phyloP scores from a whole-genome alignment of 768 basidiomycete species.

The Neoboletus magnificus region DNA sequence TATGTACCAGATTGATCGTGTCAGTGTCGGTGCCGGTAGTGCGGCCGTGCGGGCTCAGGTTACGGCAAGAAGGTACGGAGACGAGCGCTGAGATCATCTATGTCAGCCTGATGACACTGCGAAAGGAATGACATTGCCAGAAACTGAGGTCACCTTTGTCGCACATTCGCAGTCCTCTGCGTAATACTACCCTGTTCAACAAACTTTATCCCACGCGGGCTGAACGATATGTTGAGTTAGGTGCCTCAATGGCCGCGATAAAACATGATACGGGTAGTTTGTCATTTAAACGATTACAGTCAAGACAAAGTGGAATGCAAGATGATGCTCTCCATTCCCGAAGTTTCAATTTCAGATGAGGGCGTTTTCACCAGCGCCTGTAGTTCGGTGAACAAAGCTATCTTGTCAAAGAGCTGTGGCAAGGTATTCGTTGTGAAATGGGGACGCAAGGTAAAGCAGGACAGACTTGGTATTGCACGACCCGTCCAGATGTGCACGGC shows the following conservation, averaged over 20 bases:
- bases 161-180: neutral
- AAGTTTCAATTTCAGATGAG: conserved; percentile 11
- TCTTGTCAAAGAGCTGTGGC: conserved; percentile 43
- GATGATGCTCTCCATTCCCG: conserved; percentile 1
- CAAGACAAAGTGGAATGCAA: conserved; percentile 2
- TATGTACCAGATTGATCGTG: neutral
- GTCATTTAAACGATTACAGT: neutral
- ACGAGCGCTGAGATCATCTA: neutral
- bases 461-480: conserved; percentile 67
- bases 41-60: neutral
- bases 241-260: neutral
- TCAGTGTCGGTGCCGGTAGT: neutral
- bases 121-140: neutral
- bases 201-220: neutral
- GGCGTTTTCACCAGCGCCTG: conserved; percentile 25
- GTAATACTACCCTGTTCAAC: neutral
- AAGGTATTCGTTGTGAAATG: neutral
- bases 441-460: neutral
- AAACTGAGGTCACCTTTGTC: neutral
- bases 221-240: too few relatives aligned
- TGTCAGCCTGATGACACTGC: neutral
- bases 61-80: too few relatives aligned
- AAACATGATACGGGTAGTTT: too few relatives aligned
- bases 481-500: conserved; percentile 74
- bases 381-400: conserved; percentile 39